Base-by-base conservation (phyloP, 768 basidiomycete genomes). In the Phaeotremella fagi region DNA sequence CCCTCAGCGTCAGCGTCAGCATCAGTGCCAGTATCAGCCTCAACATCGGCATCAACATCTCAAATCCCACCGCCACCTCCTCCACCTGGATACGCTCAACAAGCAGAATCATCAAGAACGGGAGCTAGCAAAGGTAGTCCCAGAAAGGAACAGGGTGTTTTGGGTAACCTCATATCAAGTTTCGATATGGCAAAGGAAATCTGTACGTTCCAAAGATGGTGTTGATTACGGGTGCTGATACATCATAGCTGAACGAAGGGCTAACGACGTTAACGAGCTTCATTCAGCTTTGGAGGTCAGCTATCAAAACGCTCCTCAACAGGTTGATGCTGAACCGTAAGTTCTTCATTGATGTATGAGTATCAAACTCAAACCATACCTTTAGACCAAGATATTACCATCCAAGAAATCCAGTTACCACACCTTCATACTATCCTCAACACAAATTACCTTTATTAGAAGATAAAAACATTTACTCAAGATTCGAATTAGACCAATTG, bases 141-240 rank as follows among this genome's bases (percentile, higher is more conserved):
- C 3, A 16, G 45, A 28, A 42, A 44, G 31, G 65, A 58, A 20
- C 61, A 61, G 35, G 61, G 70, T 85, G 51, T 89, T 85, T 72
- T 99, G 70, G 88, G 89, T 11, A 94, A 97, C 70, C 79, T 99
- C 48, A 91, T 97, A 35, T 83, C 86, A 20, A 90, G 89, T 35
- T 98, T 97, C 68, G 94, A 98, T 78, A 86, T 81, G 42, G 90
- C 94, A 38, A 98, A 97, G 77, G 90, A 94, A 79, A 91, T 95
- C 74, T 90, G 92, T 91, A n/a, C n/a, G n/a, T n/a, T n/a, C n/a
- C n/a, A n/a, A n/a, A n/a, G n/a, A n/a, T n/a, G n/a, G n/a, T n/a
- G n/a, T n/a, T n/a, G n/a, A n/a, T n/a, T n/a, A n/a, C n/a, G n/a
- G n/a, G n/a, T n/a, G n/a, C n/a, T n/a, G n/a, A 33, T 33, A 7